Evolutionary conservation across 2,329 filamentous ascomycete species (phyloP).

Genomic region (Aspergillus cejpii): DNA sequence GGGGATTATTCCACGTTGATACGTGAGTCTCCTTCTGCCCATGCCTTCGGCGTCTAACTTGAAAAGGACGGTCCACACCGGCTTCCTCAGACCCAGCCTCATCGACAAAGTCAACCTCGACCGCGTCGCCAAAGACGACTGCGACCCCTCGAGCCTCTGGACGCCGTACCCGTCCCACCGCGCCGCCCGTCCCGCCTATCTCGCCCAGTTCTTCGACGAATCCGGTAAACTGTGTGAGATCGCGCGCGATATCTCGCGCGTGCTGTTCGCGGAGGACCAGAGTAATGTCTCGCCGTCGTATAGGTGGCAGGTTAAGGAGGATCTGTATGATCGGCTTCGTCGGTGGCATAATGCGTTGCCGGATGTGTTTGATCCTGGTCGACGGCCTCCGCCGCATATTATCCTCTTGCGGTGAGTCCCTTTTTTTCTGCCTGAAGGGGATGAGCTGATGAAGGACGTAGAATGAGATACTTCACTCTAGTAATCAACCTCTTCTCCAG

Average conservation of each 20-base stretch:
- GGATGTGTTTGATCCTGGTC: constrained; percentile 20
- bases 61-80: constrained; percentile 30
- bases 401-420: constrained; percentile 26
- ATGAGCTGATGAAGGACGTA: constrained; percentile 6
- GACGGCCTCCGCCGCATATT: constrained; percentile 30
- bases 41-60: background rate
- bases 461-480: constrained; percentile 33
- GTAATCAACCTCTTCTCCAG: constrained; percentile 34
- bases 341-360: constrained; percentile 30
- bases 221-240: constrained; percentile 32
- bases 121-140: constrained; percentile 15
- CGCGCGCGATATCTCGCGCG: constrained; percentile 31
- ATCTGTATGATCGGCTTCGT: constrained; percentile 25
- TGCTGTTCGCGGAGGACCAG: constrained; percentile 24
- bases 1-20: constrained; percentile 37
- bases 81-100: constrained; percentile 31
- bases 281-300: constrained; percentile 5
- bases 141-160: constrained; percentile 25
- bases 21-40: constrained; percentile 25
- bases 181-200: constrained; percentile 21
- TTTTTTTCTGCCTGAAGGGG: background rate
- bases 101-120: constrained; percentile 31
- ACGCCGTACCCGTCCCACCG: constrained; percentile 31
- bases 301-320: constrained; percentile 21
- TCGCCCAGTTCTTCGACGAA: constrained; percentile 31